Evolutionary conservation across 2,329 filamentous ascomycete genomes (phyloP).

Genomic region (Penicillium sp.): DNA sequence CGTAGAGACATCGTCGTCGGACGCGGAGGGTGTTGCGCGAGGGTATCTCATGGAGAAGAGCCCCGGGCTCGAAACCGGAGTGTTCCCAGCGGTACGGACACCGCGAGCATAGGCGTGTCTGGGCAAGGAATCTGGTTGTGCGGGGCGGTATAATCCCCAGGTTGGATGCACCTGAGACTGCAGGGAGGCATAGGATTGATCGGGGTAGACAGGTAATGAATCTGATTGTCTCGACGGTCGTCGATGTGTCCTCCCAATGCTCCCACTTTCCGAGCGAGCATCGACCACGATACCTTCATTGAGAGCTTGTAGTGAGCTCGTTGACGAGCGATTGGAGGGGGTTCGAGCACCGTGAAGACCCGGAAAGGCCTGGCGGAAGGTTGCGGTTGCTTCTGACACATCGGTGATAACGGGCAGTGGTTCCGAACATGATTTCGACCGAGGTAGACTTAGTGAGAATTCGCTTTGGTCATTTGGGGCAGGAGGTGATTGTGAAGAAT

Average conservation of each 20-base stretch:
- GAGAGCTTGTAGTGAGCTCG: conserved; percentile 43
- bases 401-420: conserved; percentile 26
- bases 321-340: conserved; percentile 42
- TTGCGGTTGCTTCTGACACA: conserved; percentile 29
- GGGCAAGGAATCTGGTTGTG: conserved; percentile 30
- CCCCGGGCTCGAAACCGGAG: conserved; percentile 47
- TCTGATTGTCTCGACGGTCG: conserved; percentile 32
- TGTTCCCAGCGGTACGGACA: conserved; percentile 46
- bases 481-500: conserved; percentile 20
- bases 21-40: conserved; percentile 32
- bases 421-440: conserved; percentile 28
- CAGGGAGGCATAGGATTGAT: conserved; percentile 48
- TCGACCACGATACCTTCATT: conserved; percentile 39
- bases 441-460: conserved; percentile 11
- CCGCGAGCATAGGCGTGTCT: conserved; percentile 25
- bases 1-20: conserved; percentile 37
- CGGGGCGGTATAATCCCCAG: conserved; percentile 38
- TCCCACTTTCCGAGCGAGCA: conserved; percentile 33
- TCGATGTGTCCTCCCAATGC: conserved; percentile 25
- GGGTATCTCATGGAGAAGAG: conserved; percentile 41
- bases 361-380: conserved; percentile 33
- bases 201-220: conserved; percentile 46
- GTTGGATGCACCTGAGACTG: conserved; percentile 44
- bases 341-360: conserved; percentile 36
- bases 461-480: conserved; percentile 24